Evolutionary conservation across 2,329 filamentous ascomycete genomes (phyloP).

Genomic region (Sodiomyces alkalinus): DNA sequence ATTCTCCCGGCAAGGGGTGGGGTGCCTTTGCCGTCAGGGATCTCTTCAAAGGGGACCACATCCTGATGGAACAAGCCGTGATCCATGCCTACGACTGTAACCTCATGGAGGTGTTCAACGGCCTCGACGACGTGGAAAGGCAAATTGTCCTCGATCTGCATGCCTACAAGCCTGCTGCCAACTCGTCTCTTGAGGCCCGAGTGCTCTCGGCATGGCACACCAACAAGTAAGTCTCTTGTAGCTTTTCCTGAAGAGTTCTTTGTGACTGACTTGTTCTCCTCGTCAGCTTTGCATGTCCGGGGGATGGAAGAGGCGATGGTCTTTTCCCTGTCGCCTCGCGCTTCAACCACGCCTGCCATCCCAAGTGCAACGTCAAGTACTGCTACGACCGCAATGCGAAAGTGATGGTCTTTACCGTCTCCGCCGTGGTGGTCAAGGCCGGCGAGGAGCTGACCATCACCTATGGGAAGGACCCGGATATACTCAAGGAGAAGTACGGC

Average conservation of each 20-base stretch:
- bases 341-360: slow-evolving; percentile 43
- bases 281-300: slow-evolving; percentile 14
- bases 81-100: slow-evolving; percentile 16
- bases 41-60: slow-evolving; percentile 20
- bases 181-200: slow-evolving; percentile 10
- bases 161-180: slow-evolving; percentile 14
- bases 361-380: slow-evolving; percentile 27
- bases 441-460: slow-evolving; percentile 37
- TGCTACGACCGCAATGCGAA: slow-evolving; percentile 17
- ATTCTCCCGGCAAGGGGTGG: slow-evolving; percentile 25
- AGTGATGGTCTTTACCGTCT: slow-evolving; percentile 25
- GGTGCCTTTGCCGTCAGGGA: slow-evolving; percentile 29
- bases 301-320: slow-evolving; percentile 13
- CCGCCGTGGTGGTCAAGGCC: slow-evolving; percentile 14
- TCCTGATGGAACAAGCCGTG: slow-evolving; percentile 30
- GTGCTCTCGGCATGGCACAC: slow-evolving; percentile 26
- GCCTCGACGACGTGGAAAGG: slow-evolving; percentile 16
- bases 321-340: slow-evolving; percentile 36
- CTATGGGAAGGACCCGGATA: slow-evolving; percentile 23
- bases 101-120: slow-evolving; percentile 6
- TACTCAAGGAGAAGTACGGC: slow-evolving; percentile 30
- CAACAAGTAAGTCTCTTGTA: slow-evolving; percentile 24
- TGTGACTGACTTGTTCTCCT: background rate
- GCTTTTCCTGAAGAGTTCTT: background rate
- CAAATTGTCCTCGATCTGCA: slow-evolving; percentile 22